These are phyloP conservation scores for slime mould (Dictyostelium discoideum) DNA, from an alignment of 78 protist species.

Conservation along the genomic window dicty_2.7 NC_007088.5:4392001-4392500, in stretches of 20 bases:
- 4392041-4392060: conserved; percentile 52
- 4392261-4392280: conserved; percentile 44
- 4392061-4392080: conserved; percentile 18
- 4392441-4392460: background rate
- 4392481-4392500: conserved; percentile 63
- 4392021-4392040: background rate
- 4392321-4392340: conserved; percentile 60
- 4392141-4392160: background rate
- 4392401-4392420: too few relatives aligned
- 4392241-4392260: background rate
- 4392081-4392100: background rate
- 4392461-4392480: conserved; percentile 45
- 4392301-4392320: background rate
- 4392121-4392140: background rate
- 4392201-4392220: conserved; percentile 34
- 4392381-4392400: background rate
- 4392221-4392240: background rate
- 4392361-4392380: background rate
- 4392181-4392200: conserved; percentile 20
- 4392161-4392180: background rate
- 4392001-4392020: background rate
- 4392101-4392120: background rate
- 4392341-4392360: conserved; percentile 63
- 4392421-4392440: background rate
- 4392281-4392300: conserved; percentile 1